Conservation (phyloP, 2,329 filamentous ascomycete species). For the Monilinia fructigena region DNA sequence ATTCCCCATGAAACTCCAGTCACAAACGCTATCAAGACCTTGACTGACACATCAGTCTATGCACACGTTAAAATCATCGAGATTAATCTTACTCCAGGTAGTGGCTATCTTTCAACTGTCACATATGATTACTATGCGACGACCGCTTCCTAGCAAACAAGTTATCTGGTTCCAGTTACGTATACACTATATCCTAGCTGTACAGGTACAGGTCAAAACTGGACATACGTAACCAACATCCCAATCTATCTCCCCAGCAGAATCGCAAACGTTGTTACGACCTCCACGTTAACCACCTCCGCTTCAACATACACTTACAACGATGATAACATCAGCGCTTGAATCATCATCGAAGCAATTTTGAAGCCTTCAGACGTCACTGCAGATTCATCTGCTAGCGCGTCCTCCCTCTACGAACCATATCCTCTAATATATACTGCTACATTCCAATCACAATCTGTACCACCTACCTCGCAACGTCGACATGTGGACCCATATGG, state of each 20-base stretch:
- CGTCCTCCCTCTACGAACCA: no score
- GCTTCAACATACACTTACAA: no score
- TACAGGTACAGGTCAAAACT: not conserved
- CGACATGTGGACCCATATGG: no score
- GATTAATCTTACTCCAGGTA: conserved; percentile 1
- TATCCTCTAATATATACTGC: no score
- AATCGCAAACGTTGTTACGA: not conserved
- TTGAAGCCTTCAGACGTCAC: no score
- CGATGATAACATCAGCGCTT: no score
- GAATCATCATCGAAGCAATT: no score
- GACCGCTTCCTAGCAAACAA: not conserved
- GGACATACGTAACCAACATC: conserved; percentile 12
- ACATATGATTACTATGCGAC: not conserved
- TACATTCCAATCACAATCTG: no score
- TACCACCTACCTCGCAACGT: no score
- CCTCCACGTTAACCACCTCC: not conserved
- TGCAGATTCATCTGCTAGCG: no score
- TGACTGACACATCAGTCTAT: not conserved
- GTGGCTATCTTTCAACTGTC: not conserved
- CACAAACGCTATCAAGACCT: not conserved
- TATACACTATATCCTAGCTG: not conserved
- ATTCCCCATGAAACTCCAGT: conserved; percentile 3
- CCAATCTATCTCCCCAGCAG: not conserved
- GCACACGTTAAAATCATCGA: conserved; percentile 4
- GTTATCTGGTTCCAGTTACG: not conserved